Base-by-base conservation (phyloP, 2,329 filamentous ascomycete species). In the Fusarium sp. region DNA sequence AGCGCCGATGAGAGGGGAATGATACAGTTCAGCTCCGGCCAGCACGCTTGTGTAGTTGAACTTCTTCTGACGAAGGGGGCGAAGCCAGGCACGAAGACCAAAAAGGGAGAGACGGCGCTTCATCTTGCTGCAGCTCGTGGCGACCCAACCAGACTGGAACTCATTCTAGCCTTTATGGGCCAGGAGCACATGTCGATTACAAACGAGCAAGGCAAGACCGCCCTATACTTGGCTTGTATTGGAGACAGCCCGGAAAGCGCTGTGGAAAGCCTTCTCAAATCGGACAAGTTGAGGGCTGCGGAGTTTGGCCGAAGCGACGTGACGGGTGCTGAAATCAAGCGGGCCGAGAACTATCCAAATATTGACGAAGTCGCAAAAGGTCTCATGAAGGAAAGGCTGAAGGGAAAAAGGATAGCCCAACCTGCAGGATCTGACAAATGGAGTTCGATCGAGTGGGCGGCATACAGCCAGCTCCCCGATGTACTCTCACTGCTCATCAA, bases 401-500 rank as follows among this genome's bases (percentile, higher is more conserved):
- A 14, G 14, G 6, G 43, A 48, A 48, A 27, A 48, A 14, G 16
- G 23, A 27, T 3, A 39, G 5, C 16, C 8, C 1, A 20, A 7
- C 25, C 52, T 2, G 16, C 0, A 16, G 52, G 16, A 10, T 66
- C 52, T 1, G 27, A 30, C 16, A 39, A 59, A 2, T 66, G 37
- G 63, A 14, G 37, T 13, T 5, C 18, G 7, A 60, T 67, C 20
- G 34, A 62, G 34, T 62, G 57, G 45, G 64, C 57, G 6, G 34
- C 39, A 48, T 18, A 48, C 0, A 48, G 43, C 23, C 23, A 6
- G 14, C 43, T 48, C 43, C 43, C 43, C 3, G 20, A 48, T 6
- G 23, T 48, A 48, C 43, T 25, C 7, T 25, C 20, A 5, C 14
- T 14, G 10, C 23, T 48, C 43, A 25, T 48, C 9, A 14, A 4